phyloP scores from a whole-genome alignment of 225 moss, liverwort and hornwort species.

The Pleurozium schreberi region DNA sequence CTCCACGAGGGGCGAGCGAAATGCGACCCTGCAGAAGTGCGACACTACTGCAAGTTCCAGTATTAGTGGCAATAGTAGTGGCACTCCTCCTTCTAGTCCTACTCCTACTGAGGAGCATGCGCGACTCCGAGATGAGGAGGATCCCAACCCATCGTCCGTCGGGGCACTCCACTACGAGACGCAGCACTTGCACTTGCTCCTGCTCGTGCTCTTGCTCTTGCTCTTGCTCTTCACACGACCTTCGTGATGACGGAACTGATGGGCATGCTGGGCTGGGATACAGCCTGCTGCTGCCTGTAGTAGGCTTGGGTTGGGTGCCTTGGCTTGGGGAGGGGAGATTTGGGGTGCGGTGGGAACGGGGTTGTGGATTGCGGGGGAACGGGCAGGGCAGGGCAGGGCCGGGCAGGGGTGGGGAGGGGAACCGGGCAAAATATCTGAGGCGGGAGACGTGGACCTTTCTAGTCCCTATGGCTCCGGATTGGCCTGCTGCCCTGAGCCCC shows the following conservation, averaged over 20 bases:
- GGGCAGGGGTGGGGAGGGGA: neutral
- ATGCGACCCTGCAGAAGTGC: neutral
- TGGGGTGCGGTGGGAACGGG: neutral
- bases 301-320: neutral
- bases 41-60: too few species aligned
- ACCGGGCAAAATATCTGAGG: slow-evolving; percentile 17
- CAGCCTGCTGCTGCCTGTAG: neutral
- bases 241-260: neutral
- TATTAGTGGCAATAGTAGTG: neutral
- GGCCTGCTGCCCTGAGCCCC: neutral
- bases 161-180: neutral
- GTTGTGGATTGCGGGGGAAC: too few species aligned
- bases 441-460: slow-evolving; percentile 42
- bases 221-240: neutral
- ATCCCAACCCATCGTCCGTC: neutral
- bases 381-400: neutral
- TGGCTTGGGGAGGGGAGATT: neutral
- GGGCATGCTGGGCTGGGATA: neutral
- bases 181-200: neutral
- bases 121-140: neutral
- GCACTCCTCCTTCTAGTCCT: neutral
- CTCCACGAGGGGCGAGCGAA: too few species aligned
- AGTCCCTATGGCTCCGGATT: slow-evolving; percentile 23
- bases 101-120: neutral
- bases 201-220: too few species aligned